phyloP scores from a whole-genome alignment of 805 yeast genomes.

The Metschnikowia bowlesiae region DNA sequence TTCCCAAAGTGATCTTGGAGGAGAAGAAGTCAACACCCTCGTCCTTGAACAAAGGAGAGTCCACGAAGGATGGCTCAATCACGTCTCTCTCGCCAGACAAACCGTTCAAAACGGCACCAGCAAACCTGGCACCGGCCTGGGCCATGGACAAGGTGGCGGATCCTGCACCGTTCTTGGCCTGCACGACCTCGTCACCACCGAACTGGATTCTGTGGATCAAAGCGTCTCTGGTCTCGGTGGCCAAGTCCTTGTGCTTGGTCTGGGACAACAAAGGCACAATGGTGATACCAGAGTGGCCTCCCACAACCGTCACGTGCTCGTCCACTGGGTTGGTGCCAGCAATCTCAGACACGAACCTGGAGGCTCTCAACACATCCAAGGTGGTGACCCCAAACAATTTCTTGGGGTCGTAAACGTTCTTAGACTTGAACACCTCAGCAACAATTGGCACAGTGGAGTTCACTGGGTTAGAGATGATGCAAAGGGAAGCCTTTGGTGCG shows the following conservation, averaged over 20 bases:
- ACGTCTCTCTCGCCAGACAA: constrained; percentile 60
- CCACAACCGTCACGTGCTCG: constrained; percentile 83
- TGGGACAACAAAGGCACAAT: constrained; percentile 91
- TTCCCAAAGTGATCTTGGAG: constrained; percentile 89
- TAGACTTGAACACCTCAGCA: constrained; percentile 81
- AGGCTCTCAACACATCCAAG: constrained; percentile 83
- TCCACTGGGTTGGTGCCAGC: constrained; percentile 69
- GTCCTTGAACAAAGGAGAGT: constrained; percentile 72
- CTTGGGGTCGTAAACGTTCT: constrained; percentile 87
- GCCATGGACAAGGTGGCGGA: constrained; percentile 94
- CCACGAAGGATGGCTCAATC: constrained; percentile 68
- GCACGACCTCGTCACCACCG: constrained; percentile 94
- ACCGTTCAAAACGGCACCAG: constrained; percentile 61
- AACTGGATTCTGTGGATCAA: constrained; percentile 87
- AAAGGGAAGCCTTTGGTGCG: constrained; percentile 80
- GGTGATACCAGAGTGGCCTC: constrained; percentile 97
- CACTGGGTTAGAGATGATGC: constrained; percentile 90
- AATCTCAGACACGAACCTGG: constrained; percentile 71
- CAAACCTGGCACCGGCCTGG: constrained; percentile 79
- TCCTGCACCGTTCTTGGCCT: constrained; percentile 92
- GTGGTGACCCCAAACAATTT: constrained; percentile 95
- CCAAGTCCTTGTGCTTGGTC: constrained; percentile 59
- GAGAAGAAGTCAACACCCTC: constrained; percentile 98
- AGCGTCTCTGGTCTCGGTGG: constrained; percentile 59
- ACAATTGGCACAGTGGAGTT: constrained; percentile 97